Conservation (phyloP, 306 rosid genomes). For the Alnus rubra region DNA sequence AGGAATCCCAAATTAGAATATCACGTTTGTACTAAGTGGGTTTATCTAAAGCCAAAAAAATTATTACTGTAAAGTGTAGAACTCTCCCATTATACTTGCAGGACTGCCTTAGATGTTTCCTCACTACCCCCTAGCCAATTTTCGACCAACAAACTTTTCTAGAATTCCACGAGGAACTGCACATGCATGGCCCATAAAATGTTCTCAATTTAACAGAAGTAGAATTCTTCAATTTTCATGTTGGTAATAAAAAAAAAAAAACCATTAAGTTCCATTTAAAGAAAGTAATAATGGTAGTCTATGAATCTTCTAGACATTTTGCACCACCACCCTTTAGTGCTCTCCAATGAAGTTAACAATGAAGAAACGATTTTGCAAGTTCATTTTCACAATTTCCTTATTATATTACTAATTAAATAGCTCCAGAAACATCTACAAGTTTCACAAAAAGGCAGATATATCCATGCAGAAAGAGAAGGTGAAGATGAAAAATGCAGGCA, state of each 20-base stretch:
- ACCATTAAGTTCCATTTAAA: neutral
- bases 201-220: neutral
- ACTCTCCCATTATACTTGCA: neutral
- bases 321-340: neutral
- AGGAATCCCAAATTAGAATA: no score
- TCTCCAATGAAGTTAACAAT: neutral
- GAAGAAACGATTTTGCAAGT: neutral
- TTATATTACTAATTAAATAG: neutral
- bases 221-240: neutral
- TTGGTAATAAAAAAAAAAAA: neutral
- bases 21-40: no score
- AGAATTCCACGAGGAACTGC: neutral
- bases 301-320: neutral
- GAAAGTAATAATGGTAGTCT: neutral
- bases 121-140: neutral
- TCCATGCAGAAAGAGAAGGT: slow-evolving; percentile 8
- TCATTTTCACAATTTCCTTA: neutral
- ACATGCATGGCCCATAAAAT: neutral
- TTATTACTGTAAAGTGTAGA: neutral
- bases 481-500: slow-evolving; percentile 21
- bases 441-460: neutral
- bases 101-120: neutral
- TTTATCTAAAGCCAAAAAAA: no score
- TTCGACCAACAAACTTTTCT: neutral
- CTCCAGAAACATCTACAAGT: neutral